Evolutionary conservation across 1,139 yeast genomes (phyloP).

Genomic region (Debaryomyces singareniensis): DNA sequence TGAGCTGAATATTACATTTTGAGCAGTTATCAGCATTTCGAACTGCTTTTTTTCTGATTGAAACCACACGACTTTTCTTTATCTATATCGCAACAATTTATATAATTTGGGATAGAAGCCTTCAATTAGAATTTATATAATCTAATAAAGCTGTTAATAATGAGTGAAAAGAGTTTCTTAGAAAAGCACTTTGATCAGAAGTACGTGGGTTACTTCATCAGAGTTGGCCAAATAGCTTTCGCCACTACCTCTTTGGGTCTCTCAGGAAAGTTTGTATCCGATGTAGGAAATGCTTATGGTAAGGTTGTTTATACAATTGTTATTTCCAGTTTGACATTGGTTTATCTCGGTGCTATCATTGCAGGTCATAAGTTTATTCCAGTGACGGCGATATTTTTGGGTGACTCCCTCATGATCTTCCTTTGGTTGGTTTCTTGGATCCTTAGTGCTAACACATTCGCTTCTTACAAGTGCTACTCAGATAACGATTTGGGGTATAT

Average conservation of each 20-base stretch:
- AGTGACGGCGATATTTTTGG: not conserved
- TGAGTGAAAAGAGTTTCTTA: too few relatives aligned
- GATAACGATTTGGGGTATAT: not conserved
- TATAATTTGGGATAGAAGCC: too few relatives aligned
- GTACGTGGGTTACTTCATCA: not conserved
- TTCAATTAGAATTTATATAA: too few relatives aligned
- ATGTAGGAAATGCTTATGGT: not conserved
- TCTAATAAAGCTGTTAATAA: too few relatives aligned
- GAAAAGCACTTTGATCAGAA: not conserved
- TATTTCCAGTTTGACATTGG: not conserved
- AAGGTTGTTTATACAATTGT: conserved; percentile 1
- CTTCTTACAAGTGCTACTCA: not conserved
- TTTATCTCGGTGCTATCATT: not conserved
- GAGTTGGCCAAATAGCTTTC: not conserved
- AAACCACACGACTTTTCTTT: too few relatives aligned
- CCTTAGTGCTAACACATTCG: not conserved
- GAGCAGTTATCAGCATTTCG: too few relatives aligned
- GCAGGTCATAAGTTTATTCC: not conserved
- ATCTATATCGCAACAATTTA: too few relatives aligned
- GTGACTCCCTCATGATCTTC: not conserved
- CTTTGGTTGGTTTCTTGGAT: not conserved
- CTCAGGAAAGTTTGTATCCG: not conserved
- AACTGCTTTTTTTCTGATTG: too few relatives aligned
- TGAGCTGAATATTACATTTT: too few relatives aligned
- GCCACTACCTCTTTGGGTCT: conserved; percentile 1